A percentile compares a stretch with the other conserved stretches of the same genome.
Evolutionary conservation across 805 yeast genomes (phyloP).

Genomic region (Hanseniaspora taiwanica): DNA sequence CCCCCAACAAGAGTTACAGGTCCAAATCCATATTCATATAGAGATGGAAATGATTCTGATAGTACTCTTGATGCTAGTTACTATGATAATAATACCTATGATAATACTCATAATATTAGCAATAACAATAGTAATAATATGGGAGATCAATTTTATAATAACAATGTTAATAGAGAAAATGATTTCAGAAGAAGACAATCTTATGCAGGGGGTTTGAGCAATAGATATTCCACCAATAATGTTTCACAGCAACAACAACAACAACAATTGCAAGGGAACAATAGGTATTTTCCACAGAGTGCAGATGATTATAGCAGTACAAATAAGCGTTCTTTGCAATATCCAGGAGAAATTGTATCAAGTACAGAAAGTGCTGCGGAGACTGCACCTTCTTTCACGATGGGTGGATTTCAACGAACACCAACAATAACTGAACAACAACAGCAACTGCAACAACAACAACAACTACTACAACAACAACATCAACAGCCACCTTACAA

Average conservation of each 20-base stretch:
- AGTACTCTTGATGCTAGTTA: neutral
- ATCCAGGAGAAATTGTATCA: too few species aligned
- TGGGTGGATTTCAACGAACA: constrained; percentile 6
- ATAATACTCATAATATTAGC: neutral
- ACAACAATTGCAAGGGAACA: constrained; percentile 4
- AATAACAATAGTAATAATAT: constrained; percentile 9
- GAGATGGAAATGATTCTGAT: too few species aligned
- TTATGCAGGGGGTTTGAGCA: constrained; percentile 7
- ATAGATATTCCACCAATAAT: constrained; percentile 4
- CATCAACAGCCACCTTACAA: constrained; percentile 16
- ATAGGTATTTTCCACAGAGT: constrained; percentile 24
- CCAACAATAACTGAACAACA: constrained; percentile 3
- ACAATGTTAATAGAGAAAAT: neutral
- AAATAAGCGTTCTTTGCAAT: too few species aligned
- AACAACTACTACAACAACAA: constrained; percentile 6
- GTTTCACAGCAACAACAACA: too few species aligned
- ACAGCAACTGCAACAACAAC: constrained; percentile 11
- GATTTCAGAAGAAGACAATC: constrained; percentile 8
- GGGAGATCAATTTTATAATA: constrained; percentile 6
- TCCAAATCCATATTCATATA: constrained; percentile 16
- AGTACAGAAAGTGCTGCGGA: too few species aligned
- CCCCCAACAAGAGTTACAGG: constrained; percentile 31
- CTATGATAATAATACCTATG: neutral
- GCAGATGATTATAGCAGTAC: too few species aligned
- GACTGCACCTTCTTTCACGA: too few species aligned